phyloP scores from a whole-genome alignment of 2,329 filamentous ascomycete genomes.

The Alternaria gaisen region DNA sequence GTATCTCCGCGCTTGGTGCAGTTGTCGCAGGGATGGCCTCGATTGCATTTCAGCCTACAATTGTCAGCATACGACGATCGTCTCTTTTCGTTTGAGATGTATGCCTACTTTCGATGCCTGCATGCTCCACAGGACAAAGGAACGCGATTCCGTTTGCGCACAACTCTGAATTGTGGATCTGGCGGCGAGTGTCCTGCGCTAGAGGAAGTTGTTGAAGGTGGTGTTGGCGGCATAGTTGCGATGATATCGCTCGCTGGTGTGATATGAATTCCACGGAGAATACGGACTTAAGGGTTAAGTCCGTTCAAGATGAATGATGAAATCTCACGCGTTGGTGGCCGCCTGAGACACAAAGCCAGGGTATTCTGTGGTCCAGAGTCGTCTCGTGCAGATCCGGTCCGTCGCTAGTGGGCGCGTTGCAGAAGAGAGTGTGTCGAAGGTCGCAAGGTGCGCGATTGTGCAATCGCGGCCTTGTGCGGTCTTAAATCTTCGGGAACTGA shows the following conservation, averaged over 20 bases:
- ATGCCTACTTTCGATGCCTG: conserved; percentile 81
- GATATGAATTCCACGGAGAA: conserved; percentile 14
- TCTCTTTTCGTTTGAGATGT: not conserved
- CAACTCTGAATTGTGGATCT: conserved; percentile 84
- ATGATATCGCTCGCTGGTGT: conserved; percentile 3
- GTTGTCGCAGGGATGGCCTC: conserved; percentile 90
- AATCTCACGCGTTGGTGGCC: conserved; percentile 11
- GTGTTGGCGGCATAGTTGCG: conserved; percentile 73
- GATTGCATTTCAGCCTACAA: conserved; percentile 85
- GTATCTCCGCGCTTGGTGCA: conserved; percentile 88
- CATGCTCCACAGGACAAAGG: conserved; percentile 92
- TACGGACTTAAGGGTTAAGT: conserved; percentile 34
- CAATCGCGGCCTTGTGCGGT: conserved; percentile 31
- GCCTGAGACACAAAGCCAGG: conserved; percentile 9
- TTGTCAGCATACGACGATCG: conserved; percentile 26
- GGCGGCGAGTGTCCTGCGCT: conserved; percentile 81
- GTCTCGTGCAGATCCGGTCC: conserved; percentile 12
- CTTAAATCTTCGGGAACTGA: conserved; percentile 40
- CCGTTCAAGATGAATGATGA: conserved; percentile 25
- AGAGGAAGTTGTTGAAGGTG: conserved; percentile 80
- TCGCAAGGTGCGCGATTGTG: conserved; percentile 20
- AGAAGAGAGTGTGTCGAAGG: conserved; percentile 23
- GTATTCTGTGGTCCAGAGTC: conserved; percentile 5
- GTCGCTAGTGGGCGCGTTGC: conserved; percentile 14
- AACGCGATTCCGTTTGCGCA: conserved; percentile 90